Evolutionary conservation across 2,329 filamentous ascomycete species (phyloP), one percentile per base, ranked within the genome.

Genomic region (Arthrinium puccinioides): DNA sequence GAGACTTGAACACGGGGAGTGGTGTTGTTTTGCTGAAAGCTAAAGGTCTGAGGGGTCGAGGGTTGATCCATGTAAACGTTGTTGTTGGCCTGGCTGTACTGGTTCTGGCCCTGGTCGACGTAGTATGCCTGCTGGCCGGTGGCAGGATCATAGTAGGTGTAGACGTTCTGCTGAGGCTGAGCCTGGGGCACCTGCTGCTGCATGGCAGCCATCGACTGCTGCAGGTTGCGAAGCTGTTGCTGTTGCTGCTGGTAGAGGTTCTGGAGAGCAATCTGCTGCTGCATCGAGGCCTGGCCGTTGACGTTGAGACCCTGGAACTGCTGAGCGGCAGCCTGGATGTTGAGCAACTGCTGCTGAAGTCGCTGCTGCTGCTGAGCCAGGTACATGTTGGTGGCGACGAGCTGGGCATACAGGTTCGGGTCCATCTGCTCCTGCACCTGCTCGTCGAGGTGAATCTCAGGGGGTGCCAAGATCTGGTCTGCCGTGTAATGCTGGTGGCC

Each of bases 281-380:
- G 66, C 43, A 68, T 48, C 31, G 57, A 55, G 58, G 59, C 59
- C 49, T 75, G 71, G 36, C 65, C 65, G 54, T 72, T 81, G 41
- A 94, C 58, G 59, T 73, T 87, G 63, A 94, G 68, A 47, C 77
- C 79, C 59, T 88, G 84, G 54, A 89, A 84, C 61, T 89, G 84
- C 62, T 88, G 84, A 42, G 87, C 84, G 25, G 85, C 84, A 36
- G 82, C 80, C 53, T 90, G 92, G 18, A 96, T 79, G 47, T 70
- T 85, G 49, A 87, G 77, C 48, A 97, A 74, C 65, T 97, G 88
- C 65, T 96, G 89, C 64, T 97, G 89, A 36, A 97, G 78, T 46
- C 86, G 84, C 66, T 95, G 88, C 64, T 97, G 90, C 64, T 95
- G 89, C 56, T 95, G 87, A 27, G 88, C 87, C 35, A 98, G 74